These are phyloP conservation scores for Giardia muris DNA, from an alignment of 208 protist species.

Conservation along the genomic window DNA sequence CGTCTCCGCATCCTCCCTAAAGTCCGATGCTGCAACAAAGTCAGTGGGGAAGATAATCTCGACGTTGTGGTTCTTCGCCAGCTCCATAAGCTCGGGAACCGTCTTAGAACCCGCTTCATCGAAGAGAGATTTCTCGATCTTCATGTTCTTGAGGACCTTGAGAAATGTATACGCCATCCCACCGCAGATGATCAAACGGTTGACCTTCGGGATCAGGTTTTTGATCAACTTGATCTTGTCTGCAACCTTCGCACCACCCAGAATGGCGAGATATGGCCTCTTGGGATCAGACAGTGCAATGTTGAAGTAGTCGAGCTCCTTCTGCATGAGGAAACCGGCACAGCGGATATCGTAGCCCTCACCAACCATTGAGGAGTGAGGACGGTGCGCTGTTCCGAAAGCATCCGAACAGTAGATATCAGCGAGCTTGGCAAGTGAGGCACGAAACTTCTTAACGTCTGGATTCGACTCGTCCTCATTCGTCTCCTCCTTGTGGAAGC, in stretches of 20 bases:
- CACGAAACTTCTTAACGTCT: constrained; percentile 56
- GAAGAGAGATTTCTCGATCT: constrained; percentile 77
- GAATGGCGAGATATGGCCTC: constrained; percentile 79
- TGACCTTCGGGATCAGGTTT: constrained; percentile 85
- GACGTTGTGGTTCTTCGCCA: constrained; percentile 74
- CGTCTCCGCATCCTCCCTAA: constrained; percentile 52
- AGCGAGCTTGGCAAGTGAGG: constrained; percentile 63
- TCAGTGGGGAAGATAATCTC: constrained; percentile 84
- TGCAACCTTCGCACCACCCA: constrained; percentile 85
- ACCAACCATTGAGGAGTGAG: constrained; percentile 67
- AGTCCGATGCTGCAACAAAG: constrained; percentile 75
- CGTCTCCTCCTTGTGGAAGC: constrained; percentile 90
- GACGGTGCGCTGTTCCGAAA: constrained; percentile 92
- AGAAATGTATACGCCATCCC: constrained; percentile 42
- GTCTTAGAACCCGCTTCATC: constrained; percentile 61
- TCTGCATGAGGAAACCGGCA: constrained; percentile 87
- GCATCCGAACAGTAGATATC: constrained; percentile 95
- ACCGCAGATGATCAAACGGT: constrained; percentile 85
- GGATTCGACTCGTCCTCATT: constrained; percentile 54
- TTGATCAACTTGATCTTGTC: constrained; percentile 96
- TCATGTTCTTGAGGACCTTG: constrained; percentile 40
- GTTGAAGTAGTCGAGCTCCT: constrained; percentile 91
- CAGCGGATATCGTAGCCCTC: constrained; percentile 56
- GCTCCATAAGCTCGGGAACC: constrained; percentile 65
- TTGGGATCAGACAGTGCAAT: constrained; percentile 58